These are phyloP conservation scores for Penicillium psychrofluorescens DNA, from an alignment of 495 filamentous ascomycete species.

Conservation along the genomic window DNA sequence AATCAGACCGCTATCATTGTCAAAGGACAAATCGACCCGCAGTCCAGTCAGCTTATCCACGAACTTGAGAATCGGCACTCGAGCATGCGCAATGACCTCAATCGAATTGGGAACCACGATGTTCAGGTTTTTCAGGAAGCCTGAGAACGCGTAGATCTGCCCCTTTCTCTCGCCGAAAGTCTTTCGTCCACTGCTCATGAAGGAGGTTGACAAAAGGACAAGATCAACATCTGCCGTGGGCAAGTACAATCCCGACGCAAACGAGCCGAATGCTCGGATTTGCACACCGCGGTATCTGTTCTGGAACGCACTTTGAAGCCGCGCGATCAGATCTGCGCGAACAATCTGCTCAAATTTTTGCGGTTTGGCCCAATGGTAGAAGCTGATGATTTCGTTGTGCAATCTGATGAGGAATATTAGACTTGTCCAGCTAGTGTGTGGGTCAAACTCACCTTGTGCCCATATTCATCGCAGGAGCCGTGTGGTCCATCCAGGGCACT, in stretches of 20 bases:
- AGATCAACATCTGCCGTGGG: constrained; percentile 92
- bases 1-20: constrained; percentile 72
- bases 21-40: constrained; percentile 86
- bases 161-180: constrained; percentile 36
- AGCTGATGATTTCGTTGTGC: constrained; percentile 81
- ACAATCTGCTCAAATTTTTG: constrained; percentile 67
- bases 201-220: constrained; percentile 68
- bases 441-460: constrained; percentile 20
- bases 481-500: constrained; percentile 53
- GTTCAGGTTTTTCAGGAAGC: constrained; percentile 38
- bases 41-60: constrained; percentile 65
- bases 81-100: constrained; percentile 63
- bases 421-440: not conserved
- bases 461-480: constrained; percentile 21
- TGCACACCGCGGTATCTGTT: constrained; percentile 45
- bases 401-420: constrained; percentile 36
- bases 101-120: constrained; percentile 46
- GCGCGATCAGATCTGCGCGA: constrained; percentile 61
- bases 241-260: constrained; percentile 81
- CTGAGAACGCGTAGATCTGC: constrained; percentile 44
- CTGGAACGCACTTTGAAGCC: constrained; percentile 48
- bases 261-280: constrained; percentile 79
- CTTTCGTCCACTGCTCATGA: constrained; percentile 32
- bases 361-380: constrained; percentile 76
- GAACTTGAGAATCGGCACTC: constrained; percentile 91